phyloP scores from a whole-genome alignment of 139 green algal genomes.

The Volvox reticuliferus region DNA sequence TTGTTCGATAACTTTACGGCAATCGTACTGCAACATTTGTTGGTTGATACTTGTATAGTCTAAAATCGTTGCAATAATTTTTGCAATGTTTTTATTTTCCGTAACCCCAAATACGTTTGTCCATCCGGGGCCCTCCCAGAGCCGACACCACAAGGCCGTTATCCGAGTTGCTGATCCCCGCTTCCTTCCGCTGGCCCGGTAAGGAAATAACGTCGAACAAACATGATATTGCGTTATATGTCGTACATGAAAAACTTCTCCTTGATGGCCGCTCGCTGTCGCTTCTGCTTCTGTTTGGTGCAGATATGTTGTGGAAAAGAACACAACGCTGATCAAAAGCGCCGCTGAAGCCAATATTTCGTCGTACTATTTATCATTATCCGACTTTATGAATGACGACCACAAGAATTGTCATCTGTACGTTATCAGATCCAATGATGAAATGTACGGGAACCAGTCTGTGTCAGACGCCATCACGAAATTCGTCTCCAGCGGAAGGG shows the following conservation, averaged over 20 bases:
- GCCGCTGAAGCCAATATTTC: not conserved
- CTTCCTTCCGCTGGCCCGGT: not conserved
- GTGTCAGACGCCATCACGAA: not conserved
- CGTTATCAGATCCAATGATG: conserved; percentile 11
- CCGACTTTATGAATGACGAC: not conserved
- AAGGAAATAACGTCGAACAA: no score
- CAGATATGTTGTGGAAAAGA: not conserved
- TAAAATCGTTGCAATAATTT: no score
- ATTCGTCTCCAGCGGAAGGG: not conserved
- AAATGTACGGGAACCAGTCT: not conserved
- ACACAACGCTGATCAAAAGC: not conserved
- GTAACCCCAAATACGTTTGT: no score
- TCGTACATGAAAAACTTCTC: no score
- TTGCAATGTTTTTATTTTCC: no score
- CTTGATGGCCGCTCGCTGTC: no score
- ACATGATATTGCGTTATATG: no score
- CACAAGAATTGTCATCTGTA: conserved; percentile 30
- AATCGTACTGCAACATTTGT: not conserved
- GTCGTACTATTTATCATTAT: not conserved
- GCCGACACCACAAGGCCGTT: not conserved
- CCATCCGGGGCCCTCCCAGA: not conserved
- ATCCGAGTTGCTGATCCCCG: not conserved
- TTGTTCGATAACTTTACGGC: not conserved
- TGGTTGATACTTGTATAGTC: not conserved
- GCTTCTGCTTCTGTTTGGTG: not conserved